These are phyloP conservation scores for Colletotrichum eremochloae DNA, from an alignment of 2,329 filamentous ascomycete species.

Conservation along the genomic window DNA sequence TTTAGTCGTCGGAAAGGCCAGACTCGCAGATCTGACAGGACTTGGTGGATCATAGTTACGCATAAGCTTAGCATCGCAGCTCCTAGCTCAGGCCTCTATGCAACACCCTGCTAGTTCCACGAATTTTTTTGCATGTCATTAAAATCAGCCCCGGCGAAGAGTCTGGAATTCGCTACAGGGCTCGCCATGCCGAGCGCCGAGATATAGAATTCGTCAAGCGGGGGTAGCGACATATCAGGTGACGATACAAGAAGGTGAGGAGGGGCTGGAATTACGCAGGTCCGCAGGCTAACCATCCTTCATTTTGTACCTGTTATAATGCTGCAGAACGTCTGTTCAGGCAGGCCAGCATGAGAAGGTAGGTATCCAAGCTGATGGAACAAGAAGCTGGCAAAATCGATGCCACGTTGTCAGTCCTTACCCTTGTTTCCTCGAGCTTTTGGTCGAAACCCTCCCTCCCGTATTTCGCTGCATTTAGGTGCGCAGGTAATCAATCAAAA, in stretches of 20 bases:
- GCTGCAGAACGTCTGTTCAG: background rate
- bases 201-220: background rate
- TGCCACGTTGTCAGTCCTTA: background rate
- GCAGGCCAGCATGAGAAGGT: background rate
- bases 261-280: background rate
- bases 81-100: background rate
- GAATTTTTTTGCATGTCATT: background rate
- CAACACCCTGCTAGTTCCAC: background rate
- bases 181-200: background rate
- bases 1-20: background rate
- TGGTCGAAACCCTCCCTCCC: background rate
- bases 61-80: background rate
- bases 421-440: background rate
- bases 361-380: background rate
- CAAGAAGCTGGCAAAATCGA: background rate
- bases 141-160: background rate
- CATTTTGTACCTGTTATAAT: background rate
- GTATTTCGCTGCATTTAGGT: background rate
- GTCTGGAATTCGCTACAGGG: too few species aligned
- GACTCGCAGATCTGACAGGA: background rate
- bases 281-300: background rate
- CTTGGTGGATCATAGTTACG: background rate
- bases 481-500: background rate
- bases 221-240: background rate
- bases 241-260: background rate